phyloP scores from a whole-genome alignment of 2,329 filamentous ascomycete species.

The Plectosphaerella sp. region DNA sequence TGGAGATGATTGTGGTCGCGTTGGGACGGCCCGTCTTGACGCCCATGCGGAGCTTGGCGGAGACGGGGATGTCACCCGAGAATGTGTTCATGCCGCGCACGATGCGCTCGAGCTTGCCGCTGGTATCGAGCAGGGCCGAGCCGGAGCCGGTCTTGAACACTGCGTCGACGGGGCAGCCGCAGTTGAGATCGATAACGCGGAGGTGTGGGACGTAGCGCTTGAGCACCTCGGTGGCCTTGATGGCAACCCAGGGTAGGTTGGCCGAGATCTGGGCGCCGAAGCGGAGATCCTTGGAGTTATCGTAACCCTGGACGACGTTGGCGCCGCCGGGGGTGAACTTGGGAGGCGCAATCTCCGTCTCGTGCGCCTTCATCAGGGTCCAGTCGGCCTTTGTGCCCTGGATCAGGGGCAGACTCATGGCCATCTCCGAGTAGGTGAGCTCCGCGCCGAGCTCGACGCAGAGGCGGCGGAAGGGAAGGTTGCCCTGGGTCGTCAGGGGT shows the following conservation, averaged over 20 bases:
- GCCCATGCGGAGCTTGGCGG: conserved; percentile 90
- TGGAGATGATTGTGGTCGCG: conserved; percentile 75
- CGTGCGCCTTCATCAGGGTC: conserved; percentile 90
- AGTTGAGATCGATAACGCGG: conserved; percentile 91
- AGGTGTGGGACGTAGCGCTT: conserved; percentile 74
- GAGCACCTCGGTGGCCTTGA: conserved; percentile 83
- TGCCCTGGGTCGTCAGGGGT: conserved; percentile 93
- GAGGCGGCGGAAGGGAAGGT: conserved; percentile 87
- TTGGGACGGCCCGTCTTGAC: conserved; percentile 76
- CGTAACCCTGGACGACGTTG: conserved; percentile 67
- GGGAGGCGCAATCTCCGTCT: conserved; percentile 73
- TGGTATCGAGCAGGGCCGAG: conserved; percentile 85
- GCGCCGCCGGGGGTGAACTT: conserved; percentile 50
- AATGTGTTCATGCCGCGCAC: conserved; percentile 94
- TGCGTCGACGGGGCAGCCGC: conserved; percentile 93
- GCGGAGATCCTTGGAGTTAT: conserved; percentile 76
- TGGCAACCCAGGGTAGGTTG: conserved; percentile 84
- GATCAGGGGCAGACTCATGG: conserved; percentile 82
- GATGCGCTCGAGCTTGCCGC: conserved; percentile 87
- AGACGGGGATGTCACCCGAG: conserved; percentile 85
- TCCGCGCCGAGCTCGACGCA: conserved; percentile 87
- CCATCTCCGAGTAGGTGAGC: conserved; percentile 98
- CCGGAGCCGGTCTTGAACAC: conserved; percentile 85
- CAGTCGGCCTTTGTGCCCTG: conserved; percentile 90
- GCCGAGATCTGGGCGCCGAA: conserved; percentile 93